These are phyloP conservation scores for Candida oleophila DNA, from an alignment of 805 yeast genomes.

Conservation along the genomic window DNA sequence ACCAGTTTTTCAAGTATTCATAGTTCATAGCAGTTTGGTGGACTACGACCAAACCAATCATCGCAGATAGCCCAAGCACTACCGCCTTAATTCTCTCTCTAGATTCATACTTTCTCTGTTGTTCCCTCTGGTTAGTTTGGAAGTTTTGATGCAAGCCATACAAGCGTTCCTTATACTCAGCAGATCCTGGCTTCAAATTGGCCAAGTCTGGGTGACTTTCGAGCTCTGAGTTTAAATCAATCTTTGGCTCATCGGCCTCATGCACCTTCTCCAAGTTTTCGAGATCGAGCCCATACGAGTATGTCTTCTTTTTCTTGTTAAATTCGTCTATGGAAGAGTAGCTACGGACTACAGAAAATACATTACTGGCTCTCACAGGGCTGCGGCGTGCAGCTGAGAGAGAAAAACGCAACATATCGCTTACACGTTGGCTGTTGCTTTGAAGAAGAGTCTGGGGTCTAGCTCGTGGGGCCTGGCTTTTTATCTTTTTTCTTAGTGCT, in stretches of 20 bases:
- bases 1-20: conserved; percentile 33
- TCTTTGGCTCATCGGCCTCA: conserved; percentile 8
- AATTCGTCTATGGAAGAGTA: conserved; percentile 30
- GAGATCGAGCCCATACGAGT: conserved; percentile 25
- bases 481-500: no score
- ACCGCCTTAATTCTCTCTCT: conserved; percentile 46
- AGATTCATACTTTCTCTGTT: conserved; percentile 33
- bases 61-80: conserved; percentile 38
- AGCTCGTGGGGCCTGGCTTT: no score
- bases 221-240: conserved; percentile 20
- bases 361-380: not conserved
- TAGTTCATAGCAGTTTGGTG: conserved; percentile 46
- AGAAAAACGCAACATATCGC: not conserved
- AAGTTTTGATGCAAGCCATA: conserved; percentile 26
- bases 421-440: no score
- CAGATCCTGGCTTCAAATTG: conserved; percentile 26
- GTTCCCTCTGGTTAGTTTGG: conserved; percentile 23
- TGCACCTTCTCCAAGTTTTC: conserved; percentile 17
- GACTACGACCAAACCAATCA: conserved; percentile 38
- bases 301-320: conserved; percentile 32
- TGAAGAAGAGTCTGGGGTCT: no score
- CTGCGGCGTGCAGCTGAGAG: not conserved
- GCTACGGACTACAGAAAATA: not conserved
- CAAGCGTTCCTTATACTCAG: conserved; percentile 37
- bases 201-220: conserved; percentile 32